Percentiles rank a stretch among this genome's conserved stretches.
Conservation (phyloP, 495 filamentous ascomycete species). For the Penicillium arizonense region DNA sequence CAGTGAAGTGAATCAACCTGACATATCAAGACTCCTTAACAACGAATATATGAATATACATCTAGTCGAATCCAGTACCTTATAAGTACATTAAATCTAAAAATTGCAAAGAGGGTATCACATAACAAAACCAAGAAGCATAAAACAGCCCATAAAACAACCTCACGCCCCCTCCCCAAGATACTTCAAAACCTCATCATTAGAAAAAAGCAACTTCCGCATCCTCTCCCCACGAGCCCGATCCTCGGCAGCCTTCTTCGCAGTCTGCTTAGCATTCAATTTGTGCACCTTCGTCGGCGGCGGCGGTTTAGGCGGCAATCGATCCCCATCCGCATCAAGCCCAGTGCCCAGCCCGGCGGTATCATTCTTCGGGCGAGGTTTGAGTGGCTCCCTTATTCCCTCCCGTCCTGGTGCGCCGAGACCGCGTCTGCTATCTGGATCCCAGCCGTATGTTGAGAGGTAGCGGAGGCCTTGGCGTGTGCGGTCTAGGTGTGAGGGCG, state of each 20-base stretch:
- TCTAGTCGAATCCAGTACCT: background rate
- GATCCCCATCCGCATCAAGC: slow-evolving; percentile 24
- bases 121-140: background rate
- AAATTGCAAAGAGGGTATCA: slow-evolving; percentile 1
- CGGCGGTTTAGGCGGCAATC: slow-evolving; percentile 7
- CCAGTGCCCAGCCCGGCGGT: slow-evolving; percentile 67
- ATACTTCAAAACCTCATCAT: slow-evolving; percentile 70
- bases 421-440: slow-evolving; percentile 74
- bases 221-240: slow-evolving; percentile 62
- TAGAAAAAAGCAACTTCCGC: slow-evolving; percentile 64
- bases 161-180: slow-evolving; percentile 45
- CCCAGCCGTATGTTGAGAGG: slow-evolving; percentile 79
- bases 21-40: too few relatives aligned
- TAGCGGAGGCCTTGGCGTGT: slow-evolving; percentile 70
- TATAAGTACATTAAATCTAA: background rate
- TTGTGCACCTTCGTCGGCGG: slow-evolving; percentile 53
- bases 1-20: too few relatives aligned
- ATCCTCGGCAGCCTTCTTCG: slow-evolving; percentile 58
- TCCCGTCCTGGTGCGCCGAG: slow-evolving; percentile 66
- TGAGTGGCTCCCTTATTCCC: slow-evolving; percentile 75
- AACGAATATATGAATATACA: too few relatives aligned
- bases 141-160: background rate
- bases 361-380: slow-evolving; percentile 68
- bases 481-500: slow-evolving; percentile 83
- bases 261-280: slow-evolving; percentile 68